Evolutionary conservation across 1,284 basidiomycete genomes (phyloP).

Genomic region (Trichosporon asahii): DNA sequence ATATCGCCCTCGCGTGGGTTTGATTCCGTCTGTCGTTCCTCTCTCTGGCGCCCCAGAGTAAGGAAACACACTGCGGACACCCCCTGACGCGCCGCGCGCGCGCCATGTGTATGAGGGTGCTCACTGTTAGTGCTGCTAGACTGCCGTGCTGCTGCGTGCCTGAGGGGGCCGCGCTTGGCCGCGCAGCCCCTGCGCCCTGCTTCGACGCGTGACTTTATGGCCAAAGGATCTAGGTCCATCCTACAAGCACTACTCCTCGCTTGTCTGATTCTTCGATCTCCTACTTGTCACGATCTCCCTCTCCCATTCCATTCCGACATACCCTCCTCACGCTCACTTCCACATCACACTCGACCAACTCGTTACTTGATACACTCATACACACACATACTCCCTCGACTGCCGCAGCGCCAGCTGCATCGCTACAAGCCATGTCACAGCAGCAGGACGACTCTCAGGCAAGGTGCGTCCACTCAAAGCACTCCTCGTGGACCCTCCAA

Average conservation of each 20-base stretch:
- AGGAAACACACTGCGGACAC: not conserved
- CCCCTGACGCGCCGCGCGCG: not conserved
- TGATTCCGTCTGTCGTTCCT: not conserved
- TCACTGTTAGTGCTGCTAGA: not conserved
- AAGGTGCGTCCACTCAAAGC: not conserved
- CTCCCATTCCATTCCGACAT: not conserved
- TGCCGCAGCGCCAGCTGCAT: not conserved
- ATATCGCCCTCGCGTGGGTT: not conserved
- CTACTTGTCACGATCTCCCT: not conserved
- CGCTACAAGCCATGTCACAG: not conserved
- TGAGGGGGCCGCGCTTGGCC: not conserved
- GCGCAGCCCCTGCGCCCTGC: not conserved
- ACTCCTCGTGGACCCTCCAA: not conserved
- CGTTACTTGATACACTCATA: not conserved
- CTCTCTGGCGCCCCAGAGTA: no score
- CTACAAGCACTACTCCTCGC: no score
- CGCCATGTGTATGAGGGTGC: not conserved
- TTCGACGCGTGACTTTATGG: not conserved
- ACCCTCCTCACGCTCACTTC: not conserved
- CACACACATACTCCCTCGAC: no score
- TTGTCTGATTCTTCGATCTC: not conserved
- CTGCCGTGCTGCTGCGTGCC: not conserved
- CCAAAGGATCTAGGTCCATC: not conserved
- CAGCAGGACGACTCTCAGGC: not conserved
- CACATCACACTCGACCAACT: not conserved